phyloP scores from a whole-genome alignment of 352 stramenopile species.

The Pythium scleroteichum region DNA sequence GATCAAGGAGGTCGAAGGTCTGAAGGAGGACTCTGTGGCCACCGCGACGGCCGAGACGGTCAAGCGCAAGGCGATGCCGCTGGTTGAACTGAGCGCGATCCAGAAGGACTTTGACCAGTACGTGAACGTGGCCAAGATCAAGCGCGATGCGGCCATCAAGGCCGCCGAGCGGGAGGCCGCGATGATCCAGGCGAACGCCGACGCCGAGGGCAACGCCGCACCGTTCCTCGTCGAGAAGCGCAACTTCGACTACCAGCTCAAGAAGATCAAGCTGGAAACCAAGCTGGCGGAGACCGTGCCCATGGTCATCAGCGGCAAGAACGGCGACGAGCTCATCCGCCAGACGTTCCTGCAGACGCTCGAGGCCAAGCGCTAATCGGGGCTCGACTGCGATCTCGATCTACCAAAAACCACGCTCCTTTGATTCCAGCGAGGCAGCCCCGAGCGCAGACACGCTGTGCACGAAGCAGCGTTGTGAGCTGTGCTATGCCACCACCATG shows the following conservation, averaged over 20 bases:
- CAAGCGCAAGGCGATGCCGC: conserved; percentile 56
- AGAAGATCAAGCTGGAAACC: conserved; percentile 67
- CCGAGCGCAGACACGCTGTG: background rate
- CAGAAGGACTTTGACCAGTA: conserved; percentile 70
- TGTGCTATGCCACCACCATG: background rate
- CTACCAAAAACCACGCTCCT: too few species aligned
- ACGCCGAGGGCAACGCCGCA: conserved; percentile 61
- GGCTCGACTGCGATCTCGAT: too few species aligned
- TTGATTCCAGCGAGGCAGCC: too few species aligned
- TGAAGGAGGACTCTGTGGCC: conserved; percentile 67
- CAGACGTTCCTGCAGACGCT: conserved; percentile 54
- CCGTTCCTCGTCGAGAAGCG: conserved; percentile 74
- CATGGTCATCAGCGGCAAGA: conserved; percentile 84
- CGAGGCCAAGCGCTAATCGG: conserved; percentile 26
- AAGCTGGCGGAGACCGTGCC: conserved; percentile 55
- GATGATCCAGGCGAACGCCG: conserved; percentile 52
- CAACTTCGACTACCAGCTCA: conserved; percentile 72
- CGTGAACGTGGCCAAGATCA: conserved; percentile 60
- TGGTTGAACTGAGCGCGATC: conserved; percentile 57
- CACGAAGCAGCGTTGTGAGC: background rate
- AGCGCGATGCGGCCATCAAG: conserved; percentile 66
- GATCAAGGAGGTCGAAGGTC: conserved; percentile 64
- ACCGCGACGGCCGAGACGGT: conserved; percentile 54
- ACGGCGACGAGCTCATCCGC: conserved; percentile 79
- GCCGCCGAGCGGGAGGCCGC: conserved; percentile 58